phyloP scores from a whole-genome alignment of 345 rosid species.

The Cardamine resedifolia region DNA sequence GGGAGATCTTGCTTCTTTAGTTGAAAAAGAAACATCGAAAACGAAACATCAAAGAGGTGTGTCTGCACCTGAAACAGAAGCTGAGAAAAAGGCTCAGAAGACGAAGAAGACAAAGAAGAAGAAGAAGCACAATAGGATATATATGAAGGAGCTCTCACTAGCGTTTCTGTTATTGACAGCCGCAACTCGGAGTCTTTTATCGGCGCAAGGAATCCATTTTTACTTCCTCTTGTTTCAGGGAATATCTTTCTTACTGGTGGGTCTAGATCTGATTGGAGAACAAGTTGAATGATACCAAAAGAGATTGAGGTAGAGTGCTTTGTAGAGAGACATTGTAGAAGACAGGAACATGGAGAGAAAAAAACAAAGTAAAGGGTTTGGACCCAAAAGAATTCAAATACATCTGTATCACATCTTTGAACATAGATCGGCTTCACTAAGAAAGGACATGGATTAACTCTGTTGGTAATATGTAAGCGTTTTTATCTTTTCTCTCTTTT shows the following conservation, averaged over 20 bases:
- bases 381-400: slow-evolving; percentile 20
- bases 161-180: slow-evolving; percentile 89
- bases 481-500: slow-evolving; percentile 9
- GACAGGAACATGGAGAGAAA: slow-evolving; percentile 16
- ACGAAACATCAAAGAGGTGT: slow-evolving; percentile 48
- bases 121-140: slow-evolving; percentile 86
- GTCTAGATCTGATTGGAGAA: slow-evolving; percentile 94
- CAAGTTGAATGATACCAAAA: slow-evolving; percentile 59
- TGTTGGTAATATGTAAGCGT: slow-evolving; percentile 37
- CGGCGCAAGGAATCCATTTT: slow-evolving; percentile 97
- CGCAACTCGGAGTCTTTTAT: slow-evolving; percentile 78
- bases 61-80: slow-evolving; percentile 61
- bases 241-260: slow-evolving; percentile 85
- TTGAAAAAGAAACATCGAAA: slow-evolving; percentile 54
- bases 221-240: slow-evolving; percentile 98
- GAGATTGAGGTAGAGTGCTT: slow-evolving; percentile 23
- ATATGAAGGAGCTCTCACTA: slow-evolving; percentile 74
- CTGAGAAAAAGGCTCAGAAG: slow-evolving; percentile 47
- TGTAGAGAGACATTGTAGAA: slow-evolving; percentile 23
- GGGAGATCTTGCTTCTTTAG: slow-evolving; percentile 73
- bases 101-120: slow-evolving; percentile 39
- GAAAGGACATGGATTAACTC: slow-evolving; percentile 33
- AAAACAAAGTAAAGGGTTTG: slow-evolving; percentile 19
- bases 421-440: slow-evolving; percentile 21
- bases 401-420: slow-evolving; percentile 9